Base-by-base conservation (phyloP, 75 land plant genomes). In the Selaginella moellendorffii region DNA sequence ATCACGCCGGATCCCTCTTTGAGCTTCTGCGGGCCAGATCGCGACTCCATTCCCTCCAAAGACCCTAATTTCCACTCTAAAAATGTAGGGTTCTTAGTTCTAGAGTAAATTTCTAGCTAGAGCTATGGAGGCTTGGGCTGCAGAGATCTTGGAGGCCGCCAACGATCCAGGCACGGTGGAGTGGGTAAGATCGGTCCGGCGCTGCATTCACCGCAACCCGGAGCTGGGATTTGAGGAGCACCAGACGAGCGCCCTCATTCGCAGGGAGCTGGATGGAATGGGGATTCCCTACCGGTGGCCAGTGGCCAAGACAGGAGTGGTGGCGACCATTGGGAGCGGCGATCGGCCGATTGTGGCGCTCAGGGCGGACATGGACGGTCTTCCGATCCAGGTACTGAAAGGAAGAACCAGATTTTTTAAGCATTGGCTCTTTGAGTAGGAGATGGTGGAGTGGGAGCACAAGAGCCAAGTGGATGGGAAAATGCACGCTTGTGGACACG, bases 401-500 rank as follows among this genome's bases (percentile, higher is more conserved):
- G 10, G 14, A 5, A 36, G 46, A 5, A 36, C 46, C 46, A 36
- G 5, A 14, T 36, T n/a, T 36, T 36, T 14, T 36, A 36, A 36
- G 46, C 46, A n/a, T n/a, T n/a, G n/a, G 5, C 10, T 36, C 14
- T 36, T 36, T 36, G 46, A 5, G 14, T 36, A 87, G 91, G 91
- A 87, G 46, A 46, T 10, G 25, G 82, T 85, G 12, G 85, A 85
- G 29, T 81, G 84, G 85, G 83, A 81, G 53, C 82, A 85, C 62
- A 81, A 74, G 72, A 87, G 91, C 63, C 81, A 78, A 58, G 64
- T 71, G 52, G 54, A 72, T 5, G 91, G 91, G 0, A 85, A 84
- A 65, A 87, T 87, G 91, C 91, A 87, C 63, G 87, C 80, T 24
- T 87, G 91, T 68, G 91, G 91, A 21, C 91, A 87, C 61, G 91